These are phyloP conservation scores for Tolypocladium guangdongense DNA, from an alignment of 2,329 filamentous ascomycete genomes.

Conservation along the genomic window DNA sequence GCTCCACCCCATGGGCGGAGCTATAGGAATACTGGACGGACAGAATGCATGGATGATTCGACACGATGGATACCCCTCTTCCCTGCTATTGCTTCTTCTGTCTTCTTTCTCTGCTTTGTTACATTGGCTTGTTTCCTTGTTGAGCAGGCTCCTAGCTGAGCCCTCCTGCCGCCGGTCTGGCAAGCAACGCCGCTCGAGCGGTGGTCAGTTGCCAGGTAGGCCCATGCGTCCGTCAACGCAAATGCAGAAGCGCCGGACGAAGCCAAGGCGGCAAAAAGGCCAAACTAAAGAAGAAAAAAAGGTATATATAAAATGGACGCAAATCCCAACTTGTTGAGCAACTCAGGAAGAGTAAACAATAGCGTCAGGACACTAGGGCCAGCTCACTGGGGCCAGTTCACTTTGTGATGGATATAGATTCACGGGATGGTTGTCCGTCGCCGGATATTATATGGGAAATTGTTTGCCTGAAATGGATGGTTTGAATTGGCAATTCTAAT, in stretches of 20 bases:
- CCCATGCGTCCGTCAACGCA: background rate
- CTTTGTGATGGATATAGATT: conserved; percentile 28
- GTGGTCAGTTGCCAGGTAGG: background rate
- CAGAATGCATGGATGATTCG: conserved; percentile 34
- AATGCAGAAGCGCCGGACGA: background rate
- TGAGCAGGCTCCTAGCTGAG: conserved; percentile 4
- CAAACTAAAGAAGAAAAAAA: conserved; percentile 5
- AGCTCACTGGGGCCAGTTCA: conserved; percentile 7
- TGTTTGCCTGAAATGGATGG: conserved; percentile 3
- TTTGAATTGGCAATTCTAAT: background rate
- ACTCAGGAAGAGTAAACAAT: conserved; percentile 13
- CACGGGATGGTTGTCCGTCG: conserved; percentile 26
- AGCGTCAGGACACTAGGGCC: conserved; percentile 11
- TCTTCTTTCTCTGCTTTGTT: conserved; percentile 10
- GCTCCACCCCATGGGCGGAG: conserved; percentile 4
- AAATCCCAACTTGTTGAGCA: conserved; percentile 5
- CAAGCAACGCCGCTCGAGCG: conserved; percentile 4
- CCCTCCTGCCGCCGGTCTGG: conserved; percentile 13
- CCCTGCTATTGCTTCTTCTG: conserved; percentile 15
- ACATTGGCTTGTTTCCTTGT: conserved; percentile 11
- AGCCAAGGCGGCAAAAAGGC: background rate
- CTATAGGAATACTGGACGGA: conserved; percentile 21
- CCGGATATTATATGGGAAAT: conserved; percentile 21
- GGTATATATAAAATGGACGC: conserved; percentile 5
- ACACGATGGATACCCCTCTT: conserved; percentile 33